phyloP scores from a whole-genome alignment of 2,329 filamentous ascomycete species.

The Claviceps sp. region DNA sequence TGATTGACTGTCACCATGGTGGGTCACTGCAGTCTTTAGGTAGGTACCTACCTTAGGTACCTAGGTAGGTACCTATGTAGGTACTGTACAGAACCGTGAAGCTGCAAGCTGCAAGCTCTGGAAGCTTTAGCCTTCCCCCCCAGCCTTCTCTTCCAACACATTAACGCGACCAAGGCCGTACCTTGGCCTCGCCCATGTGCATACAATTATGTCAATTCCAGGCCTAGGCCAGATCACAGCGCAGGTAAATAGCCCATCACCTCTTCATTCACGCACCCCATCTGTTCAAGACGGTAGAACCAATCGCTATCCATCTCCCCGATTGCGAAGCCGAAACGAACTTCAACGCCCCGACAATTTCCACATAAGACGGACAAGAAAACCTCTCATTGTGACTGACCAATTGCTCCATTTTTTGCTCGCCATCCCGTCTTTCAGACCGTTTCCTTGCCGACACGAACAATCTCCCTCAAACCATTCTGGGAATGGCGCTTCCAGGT shows the following conservation, averaged over 20 bases:
- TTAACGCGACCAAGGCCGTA: background rate
- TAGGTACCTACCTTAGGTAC: too few species aligned
- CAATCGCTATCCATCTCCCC: background rate
- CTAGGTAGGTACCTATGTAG: too few species aligned
- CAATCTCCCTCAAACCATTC: conserved; percentile 42
- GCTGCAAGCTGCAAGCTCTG: background rate
- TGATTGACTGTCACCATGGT: too few species aligned
- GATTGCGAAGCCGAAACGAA: background rate
- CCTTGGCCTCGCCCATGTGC: conserved; percentile 17
- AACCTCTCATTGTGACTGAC: background rate
- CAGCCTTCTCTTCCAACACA: background rate
- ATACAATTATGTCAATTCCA: conserved; percentile 52
- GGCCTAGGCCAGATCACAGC: conserved; percentile 56
- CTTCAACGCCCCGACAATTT: background rate
- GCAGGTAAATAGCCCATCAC: conserved; percentile 27
- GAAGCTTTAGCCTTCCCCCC: background rate
- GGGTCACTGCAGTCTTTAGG: too few species aligned
- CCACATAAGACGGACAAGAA: background rate
- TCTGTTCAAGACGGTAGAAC: background rate
- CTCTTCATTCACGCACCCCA: background rate
- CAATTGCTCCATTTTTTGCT: background rate
- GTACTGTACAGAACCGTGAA: background rate
- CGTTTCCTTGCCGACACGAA: conserved; percentile 28
- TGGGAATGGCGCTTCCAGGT: conserved; percentile 75
- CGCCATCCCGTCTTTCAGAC: conserved; percentile 11